Evolutionary conservation across 225 moss, liverwort and hornwort species (phyloP).

Genomic region (Ulota crispa): DNA sequence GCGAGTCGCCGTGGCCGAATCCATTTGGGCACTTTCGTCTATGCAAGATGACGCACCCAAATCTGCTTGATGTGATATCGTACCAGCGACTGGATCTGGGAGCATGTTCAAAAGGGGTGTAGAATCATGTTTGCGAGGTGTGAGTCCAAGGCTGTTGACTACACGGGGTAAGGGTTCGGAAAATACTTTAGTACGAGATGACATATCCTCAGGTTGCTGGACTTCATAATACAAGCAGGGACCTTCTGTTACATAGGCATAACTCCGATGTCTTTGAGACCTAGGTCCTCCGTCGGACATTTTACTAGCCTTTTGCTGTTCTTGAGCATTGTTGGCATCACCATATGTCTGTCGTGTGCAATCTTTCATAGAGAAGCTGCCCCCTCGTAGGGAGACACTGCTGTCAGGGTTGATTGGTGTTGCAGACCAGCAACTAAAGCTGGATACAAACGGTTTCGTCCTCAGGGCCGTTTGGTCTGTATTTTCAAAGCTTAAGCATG

Average conservation of each 20-base stretch:
- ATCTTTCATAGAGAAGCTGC: constrained; percentile 60
- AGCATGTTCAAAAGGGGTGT: constrained; percentile 11
- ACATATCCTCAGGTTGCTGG: constrained; percentile 10
- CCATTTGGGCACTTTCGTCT: constrained; percentile 7
- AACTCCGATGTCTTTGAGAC: constrained; percentile 31
- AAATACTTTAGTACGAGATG: neutral
- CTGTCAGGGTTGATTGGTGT: constrained; percentile 56
- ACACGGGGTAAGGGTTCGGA: too few relatives aligned
- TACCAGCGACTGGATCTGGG: constrained; percentile 5
- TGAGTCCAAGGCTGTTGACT: neutral
- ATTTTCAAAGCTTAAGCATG: neutral
- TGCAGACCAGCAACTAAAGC: constrained; percentile 67
- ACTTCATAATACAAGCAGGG: constrained; percentile 25
- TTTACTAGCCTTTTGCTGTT: constrained; percentile 30
- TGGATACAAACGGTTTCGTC: constrained; percentile 67
- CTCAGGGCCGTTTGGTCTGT: constrained; percentile 77
- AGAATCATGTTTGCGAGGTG: constrained; percentile 9
- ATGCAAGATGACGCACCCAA: constrained; percentile 5
- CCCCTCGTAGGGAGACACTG: constrained; percentile 48
- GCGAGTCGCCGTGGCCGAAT: constrained; percentile 21
- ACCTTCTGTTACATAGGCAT: constrained; percentile 24
- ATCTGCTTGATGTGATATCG: constrained; percentile 9
- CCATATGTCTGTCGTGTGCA: constrained; percentile 48
- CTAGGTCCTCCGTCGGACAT: constrained; percentile 39
- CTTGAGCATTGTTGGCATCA: constrained; percentile 52